phyloP scores from a whole-genome alignment of 2,329 filamentous ascomycete genomes.

The Emmonsia crescens region DNA sequence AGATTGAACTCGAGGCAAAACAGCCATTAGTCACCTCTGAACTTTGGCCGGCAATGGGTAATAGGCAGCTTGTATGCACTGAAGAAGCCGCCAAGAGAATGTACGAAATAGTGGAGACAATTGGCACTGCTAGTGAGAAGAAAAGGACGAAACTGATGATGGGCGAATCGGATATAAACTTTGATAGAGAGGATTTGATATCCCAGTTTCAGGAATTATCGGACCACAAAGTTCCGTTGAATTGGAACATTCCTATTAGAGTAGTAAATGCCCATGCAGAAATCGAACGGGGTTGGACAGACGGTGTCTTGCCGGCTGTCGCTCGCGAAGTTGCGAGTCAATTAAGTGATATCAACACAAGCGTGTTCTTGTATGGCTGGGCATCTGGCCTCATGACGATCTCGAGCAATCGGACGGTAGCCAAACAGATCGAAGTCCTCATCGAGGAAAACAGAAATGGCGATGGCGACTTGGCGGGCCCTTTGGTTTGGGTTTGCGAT shows the following conservation, averaged over 20 bases:
- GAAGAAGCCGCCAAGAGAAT: slow-evolving; percentile 54
- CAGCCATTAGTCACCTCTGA: slow-evolving; percentile 50
- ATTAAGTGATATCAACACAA: slow-evolving; percentile 52
- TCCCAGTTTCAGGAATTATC: slow-evolving; percentile 38
- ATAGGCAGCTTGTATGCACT: slow-evolving; percentile 54
- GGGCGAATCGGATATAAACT: slow-evolving; percentile 31
- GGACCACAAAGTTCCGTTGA: slow-evolving; percentile 42
- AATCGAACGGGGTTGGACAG: slow-evolving; percentile 21
- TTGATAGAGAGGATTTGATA: slow-evolving; percentile 23
- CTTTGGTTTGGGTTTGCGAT: slow-evolving; percentile 54
- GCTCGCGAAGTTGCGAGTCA: slow-evolving; percentile 33
- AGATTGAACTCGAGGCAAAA: slow-evolving; percentile 54
- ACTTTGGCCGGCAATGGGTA: slow-evolving; percentile 51
- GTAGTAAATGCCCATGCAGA: slow-evolving; percentile 41
- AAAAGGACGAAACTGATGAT: slow-evolving; percentile 50
- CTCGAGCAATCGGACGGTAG: slow-evolving; percentile 58
- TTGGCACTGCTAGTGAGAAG: slow-evolving; percentile 52
- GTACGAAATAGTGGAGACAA: slow-evolving; percentile 53
- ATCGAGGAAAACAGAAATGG: slow-evolving; percentile 43
- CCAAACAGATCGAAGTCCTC: slow-evolving; percentile 51
- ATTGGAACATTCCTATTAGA: slow-evolving; percentile 52
- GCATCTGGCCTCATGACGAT: slow-evolving; percentile 51
- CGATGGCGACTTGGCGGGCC: slow-evolving; percentile 44
- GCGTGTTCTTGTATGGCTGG: slow-evolving; percentile 67
- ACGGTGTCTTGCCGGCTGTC: slow-evolving; percentile 37